phyloP scores from a whole-genome alignment of 176 grass and related monocot genomes.

The Bolboschoenus planiculmis region DNA sequence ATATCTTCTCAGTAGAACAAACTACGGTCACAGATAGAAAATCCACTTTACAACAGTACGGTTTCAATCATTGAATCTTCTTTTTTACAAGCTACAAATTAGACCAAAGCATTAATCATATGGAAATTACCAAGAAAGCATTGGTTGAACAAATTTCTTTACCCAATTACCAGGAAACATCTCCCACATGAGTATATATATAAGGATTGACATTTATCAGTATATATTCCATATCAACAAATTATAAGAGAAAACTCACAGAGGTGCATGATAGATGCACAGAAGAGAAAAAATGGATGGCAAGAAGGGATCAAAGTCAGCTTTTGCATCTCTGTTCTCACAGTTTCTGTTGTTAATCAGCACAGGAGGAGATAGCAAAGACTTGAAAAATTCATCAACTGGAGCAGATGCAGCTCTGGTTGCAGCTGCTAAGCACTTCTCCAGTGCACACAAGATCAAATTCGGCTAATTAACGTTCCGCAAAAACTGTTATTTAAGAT shows the following conservation, averaged over 20 bases:
- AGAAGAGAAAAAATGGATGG: background rate
- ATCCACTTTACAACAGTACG: background rate
- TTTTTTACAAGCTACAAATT: background rate
- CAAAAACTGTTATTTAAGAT: background rate
- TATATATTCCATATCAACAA: background rate
- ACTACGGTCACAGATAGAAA: background rate
- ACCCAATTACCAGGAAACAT: background rate
- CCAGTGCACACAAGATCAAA: slow-evolving; percentile 16
- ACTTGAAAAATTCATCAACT: background rate
- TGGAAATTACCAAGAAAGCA: background rate
- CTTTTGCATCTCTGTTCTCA: background rate
- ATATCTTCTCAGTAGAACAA: background rate
- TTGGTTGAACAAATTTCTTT: background rate
- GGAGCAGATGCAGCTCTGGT: slow-evolving; percentile 15
- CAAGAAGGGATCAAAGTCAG: background rate
- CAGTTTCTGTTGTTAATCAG: background rate
- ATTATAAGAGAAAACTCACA: background rate
- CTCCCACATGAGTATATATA: background rate
- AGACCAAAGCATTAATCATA: background rate
- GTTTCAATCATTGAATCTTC: background rate
- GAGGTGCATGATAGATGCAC: background rate
- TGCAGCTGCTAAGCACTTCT: slow-evolving; percentile 14
- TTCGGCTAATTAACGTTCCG: background rate
- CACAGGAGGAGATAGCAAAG: background rate
- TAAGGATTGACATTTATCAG: background rate